phyloP scores from a whole-genome alignment of 208 protist species.

The Herpetomonas tarakana region DNA sequence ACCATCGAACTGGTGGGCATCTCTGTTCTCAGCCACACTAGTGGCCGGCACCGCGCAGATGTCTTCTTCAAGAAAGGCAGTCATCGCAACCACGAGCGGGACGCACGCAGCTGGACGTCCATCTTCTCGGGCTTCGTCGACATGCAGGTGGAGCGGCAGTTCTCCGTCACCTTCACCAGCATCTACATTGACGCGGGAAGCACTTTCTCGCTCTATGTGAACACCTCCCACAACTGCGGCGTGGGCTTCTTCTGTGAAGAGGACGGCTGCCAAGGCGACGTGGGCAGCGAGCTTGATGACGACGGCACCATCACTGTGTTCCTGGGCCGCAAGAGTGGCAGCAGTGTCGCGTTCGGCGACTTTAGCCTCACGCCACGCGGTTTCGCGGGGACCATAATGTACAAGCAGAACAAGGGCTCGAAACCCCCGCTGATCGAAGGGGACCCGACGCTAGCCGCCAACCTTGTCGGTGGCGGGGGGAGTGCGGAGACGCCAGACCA shows the following conservation, averaged over 20 bases:
- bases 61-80: conserved; percentile 85
- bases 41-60: conserved; percentile 73
- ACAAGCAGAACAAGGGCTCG: conserved; percentile 66
- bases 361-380: conserved; percentile 56
- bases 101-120: conserved; percentile 58
- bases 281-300: conserved; percentile 71
- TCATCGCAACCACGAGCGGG: conserved; percentile 55
- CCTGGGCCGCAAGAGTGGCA: conserved; percentile 76
- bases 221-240: conserved; percentile 88
- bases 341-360: conserved; percentile 67
- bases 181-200: conserved; percentile 54
- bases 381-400: conserved; percentile 87
- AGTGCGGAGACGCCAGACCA: neutral
- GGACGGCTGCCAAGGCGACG: conserved; percentile 68
- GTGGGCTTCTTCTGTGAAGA: conserved; percentile 85
- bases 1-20: conserved; percentile 71
- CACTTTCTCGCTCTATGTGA: conserved; percentile 87
- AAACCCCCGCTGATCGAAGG: conserved; percentile 54
- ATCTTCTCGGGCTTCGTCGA: conserved; percentile 77
- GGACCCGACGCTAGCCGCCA: neutral
- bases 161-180: conserved; percentile 55
- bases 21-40: conserved; percentile 63
- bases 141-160: conserved; percentile 57
- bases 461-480: neutral
- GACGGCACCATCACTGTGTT: conserved; percentile 78